Evolutionary conservation across 2,329 filamentous ascomycete genomes (phyloP), one percentile per base, ranked within the genome.

Genomic region (Coniochaeta ligniaria): DNA sequence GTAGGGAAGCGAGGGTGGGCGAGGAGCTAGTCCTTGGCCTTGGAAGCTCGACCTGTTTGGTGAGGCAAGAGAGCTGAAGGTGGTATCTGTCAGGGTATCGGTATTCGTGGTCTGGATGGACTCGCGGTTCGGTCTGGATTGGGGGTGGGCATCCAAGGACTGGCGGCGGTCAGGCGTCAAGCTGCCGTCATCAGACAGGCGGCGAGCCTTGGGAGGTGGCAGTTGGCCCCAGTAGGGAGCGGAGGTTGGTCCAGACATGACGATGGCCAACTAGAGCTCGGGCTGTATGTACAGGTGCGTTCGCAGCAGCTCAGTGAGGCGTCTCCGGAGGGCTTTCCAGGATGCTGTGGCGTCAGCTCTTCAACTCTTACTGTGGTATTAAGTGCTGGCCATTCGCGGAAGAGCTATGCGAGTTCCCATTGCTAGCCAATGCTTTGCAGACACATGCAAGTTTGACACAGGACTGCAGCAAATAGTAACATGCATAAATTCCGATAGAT

Each of bases 211-310:
- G 58, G 80, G 74, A 63, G 77, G 72, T 62, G 83, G 83, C 63
- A 86, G 75, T 69, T 83, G 74, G 70, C 83, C 83, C 83, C 83
- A 85, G 74, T 85, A 86, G 43, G 81, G 79, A 61, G 79, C 67
- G 59, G 79, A 73, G 78, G 71, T 70, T 68, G 67, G 61, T 58
- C 60, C 35, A 35, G 43, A 43, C 61, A 63, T 28, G 55, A 35
- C 62, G 68, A 62, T 63, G 63, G 61, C 61, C 65, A 61, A 59
- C 57, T 58, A 59, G 50, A 63, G 63, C 60, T 63, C 62, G 63
- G 57, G 63, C 47, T 59, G 63, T 38, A 61, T 61, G 57, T 31
- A 31, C 59, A 41, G 58, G 20, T 3, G 2, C 5, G 60, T 36
- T 31, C 43, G 31, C 38, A 45, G 6, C 5, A 58, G 59, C 28